Percentiles rank a stretch among this genome's conserved stretches.
Evolutionary conservation across 176 grass and related monocot species (phyloP).

Genomic region (Avena sativa): DNA sequence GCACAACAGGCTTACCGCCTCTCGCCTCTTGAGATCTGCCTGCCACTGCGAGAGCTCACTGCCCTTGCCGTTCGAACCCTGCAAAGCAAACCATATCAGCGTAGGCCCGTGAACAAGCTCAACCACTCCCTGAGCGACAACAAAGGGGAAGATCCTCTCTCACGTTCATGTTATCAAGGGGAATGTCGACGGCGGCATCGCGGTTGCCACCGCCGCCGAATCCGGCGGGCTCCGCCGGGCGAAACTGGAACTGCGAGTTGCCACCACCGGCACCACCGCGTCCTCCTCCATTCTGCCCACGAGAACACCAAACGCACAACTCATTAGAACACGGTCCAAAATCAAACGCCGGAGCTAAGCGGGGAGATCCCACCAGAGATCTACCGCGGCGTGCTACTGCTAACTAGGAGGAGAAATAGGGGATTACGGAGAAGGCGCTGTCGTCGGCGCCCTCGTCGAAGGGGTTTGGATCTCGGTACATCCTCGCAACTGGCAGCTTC

Average conservation of each 20-base stretch:
- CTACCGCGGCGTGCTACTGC: slow-evolving; percentile 17
- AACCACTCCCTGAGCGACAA: not conserved
- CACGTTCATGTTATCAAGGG: slow-evolving; percentile 78
- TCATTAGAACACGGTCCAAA: not conserved
- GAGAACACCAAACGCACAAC: slow-evolving; percentile 25
- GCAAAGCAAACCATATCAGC: slow-evolving; percentile 15
- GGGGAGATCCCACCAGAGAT: slow-evolving; percentile 51
- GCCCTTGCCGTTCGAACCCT: slow-evolving; percentile 71
- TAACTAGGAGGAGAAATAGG: not conserved
- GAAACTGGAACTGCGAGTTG: slow-evolving; percentile 57
- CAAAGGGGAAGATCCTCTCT: slow-evolving; percentile 17
- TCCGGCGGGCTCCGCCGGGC: slow-evolving; percentile 51
- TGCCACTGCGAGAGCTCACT: slow-evolving; percentile 80
- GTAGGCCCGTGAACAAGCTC: not conserved
- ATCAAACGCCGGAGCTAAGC: slow-evolving; percentile 14
- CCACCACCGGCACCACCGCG: slow-evolving; percentile 32
- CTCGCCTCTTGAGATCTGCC: slow-evolving; percentile 74
- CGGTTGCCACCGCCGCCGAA: slow-evolving; percentile 52
- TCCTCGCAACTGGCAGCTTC: slow-evolving; percentile 41
- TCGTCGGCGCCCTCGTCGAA: slow-evolving; percentile 80
- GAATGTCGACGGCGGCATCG: slow-evolving; percentile 63
- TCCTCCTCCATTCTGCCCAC: slow-evolving; percentile 67
- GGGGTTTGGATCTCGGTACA: slow-evolving; percentile 85
- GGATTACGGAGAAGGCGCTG: slow-evolving; percentile 67
- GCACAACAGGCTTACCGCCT: slow-evolving; percentile 53